Base-by-base conservation (phyloP, 2,329 filamentous ascomycete genomes). In the Mollisiaceae sp. region DNA sequence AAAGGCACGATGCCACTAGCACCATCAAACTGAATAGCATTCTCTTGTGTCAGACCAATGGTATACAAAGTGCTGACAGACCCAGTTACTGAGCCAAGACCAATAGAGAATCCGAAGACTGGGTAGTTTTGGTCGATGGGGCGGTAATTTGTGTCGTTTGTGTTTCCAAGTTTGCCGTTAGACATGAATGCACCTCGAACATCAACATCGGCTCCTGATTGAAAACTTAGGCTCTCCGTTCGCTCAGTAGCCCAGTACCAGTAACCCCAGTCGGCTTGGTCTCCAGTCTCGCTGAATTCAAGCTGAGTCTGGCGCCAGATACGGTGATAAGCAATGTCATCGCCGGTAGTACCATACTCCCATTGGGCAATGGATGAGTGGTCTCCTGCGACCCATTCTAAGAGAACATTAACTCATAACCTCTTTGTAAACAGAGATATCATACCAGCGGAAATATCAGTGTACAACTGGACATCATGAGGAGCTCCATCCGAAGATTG, bases 261-360 rank as follows among this genome's bases (percentile, higher is more conserved):
- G 59, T 86, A 88, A 1, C 93, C 93, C 93, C 93, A 97, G 79
- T 93, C 90, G 0, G 91, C 85, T 70, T 90, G 88, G 72, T 96
- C 89, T 47, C 79, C 79, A 14, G 80, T 79, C 75, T 97, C 93
- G 1, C 86, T 85, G 62, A 95, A 89, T 20, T 88, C 79, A 58
- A 85, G 78, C 76, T 94, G 89, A 9, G 81, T 76, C 67, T 83
- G 80, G 54, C 86, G 82, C 69, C 82, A 83, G 64, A 92, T 85
- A 58, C 84, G 83, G 78, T 92, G 90, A 72, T 89, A 92, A 6
- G 83, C 81, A 43, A 92, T 79, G 22, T 81, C 77, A 35, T 82
- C 78, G 12, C 72, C 72, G 1, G 79, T 80, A 41, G 75, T 75
- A 60, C 79, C 82, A 66, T 85, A 85, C 56, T 87, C 83, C 91